Conservation (phyloP, 306 rosid genomes). For the Prunus padus region DNA sequence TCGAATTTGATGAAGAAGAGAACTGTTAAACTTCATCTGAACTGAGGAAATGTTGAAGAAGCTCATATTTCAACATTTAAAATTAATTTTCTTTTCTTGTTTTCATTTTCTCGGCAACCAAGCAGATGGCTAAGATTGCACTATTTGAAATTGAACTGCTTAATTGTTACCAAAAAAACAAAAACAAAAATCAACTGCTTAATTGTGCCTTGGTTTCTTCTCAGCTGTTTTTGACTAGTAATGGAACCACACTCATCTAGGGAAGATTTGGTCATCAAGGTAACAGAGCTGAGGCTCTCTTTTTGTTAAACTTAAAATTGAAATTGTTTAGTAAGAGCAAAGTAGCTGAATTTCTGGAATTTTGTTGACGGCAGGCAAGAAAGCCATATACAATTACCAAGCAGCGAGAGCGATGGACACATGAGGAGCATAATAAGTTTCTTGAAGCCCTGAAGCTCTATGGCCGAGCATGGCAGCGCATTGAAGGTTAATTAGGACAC, state of each 20-base stretch:
- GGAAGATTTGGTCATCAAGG: conserved; percentile 79
- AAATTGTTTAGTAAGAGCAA: conserved; percentile 4
- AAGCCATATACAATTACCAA: conserved; percentile 92
- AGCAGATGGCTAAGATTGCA: conserved; percentile 36
- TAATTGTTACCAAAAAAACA: conserved; percentile 33
- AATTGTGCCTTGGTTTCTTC: conserved; percentile 49
- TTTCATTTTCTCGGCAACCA: conserved; percentile 50
- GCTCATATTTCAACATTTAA: neutral
- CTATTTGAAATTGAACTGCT: conserved; percentile 39
- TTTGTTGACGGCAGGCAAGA: conserved; percentile 59
- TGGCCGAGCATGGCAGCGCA: conserved; percentile 99
- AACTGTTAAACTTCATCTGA: no score
- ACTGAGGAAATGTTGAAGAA: neutral
- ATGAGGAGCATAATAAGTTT: conserved; percentile 87
- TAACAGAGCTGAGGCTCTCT: conserved; percentile 21
- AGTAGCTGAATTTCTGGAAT: conserved; percentile 25
- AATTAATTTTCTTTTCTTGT: neutral
- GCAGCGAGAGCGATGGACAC: conserved; percentile 98
- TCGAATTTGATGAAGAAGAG: no score
- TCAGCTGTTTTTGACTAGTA: conserved; percentile 37
- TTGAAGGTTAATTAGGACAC: conserved; percentile 71
- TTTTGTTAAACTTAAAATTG: conserved; percentile 5
- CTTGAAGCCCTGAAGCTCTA: conserved; percentile 88
- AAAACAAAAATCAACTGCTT: conserved; percentile 62
- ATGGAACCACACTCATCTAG: conserved; percentile 80